Percentiles rank a stretch among this genome's conserved stretches.
Evolutionary conservation across 352 stramenopile genomes (phyloP).

Genomic region (Globisporangium spiculum): DNA sequence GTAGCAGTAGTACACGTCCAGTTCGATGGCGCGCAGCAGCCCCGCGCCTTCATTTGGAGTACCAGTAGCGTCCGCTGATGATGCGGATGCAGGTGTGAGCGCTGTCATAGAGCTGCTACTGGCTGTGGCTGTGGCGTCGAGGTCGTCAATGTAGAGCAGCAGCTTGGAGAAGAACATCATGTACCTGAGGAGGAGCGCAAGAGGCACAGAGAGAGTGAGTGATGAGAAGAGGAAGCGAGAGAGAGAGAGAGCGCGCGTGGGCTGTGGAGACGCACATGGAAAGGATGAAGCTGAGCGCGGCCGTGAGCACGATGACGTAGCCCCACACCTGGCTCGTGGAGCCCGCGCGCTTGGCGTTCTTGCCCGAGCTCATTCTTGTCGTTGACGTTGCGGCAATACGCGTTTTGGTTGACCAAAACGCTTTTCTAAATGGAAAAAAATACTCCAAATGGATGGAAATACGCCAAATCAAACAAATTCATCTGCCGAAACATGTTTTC

Average conservation of each 20-base stretch:
- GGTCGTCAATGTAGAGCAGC: conserved; percentile 27
- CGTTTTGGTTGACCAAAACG: not conserved
- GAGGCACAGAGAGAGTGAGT: not conserved
- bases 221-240: not conserved
- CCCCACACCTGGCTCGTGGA: conserved; percentile 78
- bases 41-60: conserved; percentile 9
- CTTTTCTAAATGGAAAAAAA: too few species aligned
- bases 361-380: not conserved
- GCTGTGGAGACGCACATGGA: conserved; percentile 42
- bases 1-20: conserved; percentile 81
- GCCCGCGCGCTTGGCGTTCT: conserved; percentile 40
- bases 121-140: not conserved
- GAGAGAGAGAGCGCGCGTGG: too few species aligned
- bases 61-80: not conserved
- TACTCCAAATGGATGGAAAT: too few species aligned
- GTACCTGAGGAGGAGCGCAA: conserved; percentile 36
- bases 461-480: too few species aligned
- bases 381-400: not conserved
- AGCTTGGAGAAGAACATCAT: conserved; percentile 74
- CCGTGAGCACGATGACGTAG: conserved; percentile 66
- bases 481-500: too few species aligned
- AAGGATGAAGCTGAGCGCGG: conserved; percentile 46
- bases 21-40: conserved; percentile 44
- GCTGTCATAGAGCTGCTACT: not conserved
- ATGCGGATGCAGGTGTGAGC: conserved; percentile 12